Evolutionary conservation across 2,329 filamentous ascomycete species (phyloP).

Genomic region (Cordyceps javanica): DNA sequence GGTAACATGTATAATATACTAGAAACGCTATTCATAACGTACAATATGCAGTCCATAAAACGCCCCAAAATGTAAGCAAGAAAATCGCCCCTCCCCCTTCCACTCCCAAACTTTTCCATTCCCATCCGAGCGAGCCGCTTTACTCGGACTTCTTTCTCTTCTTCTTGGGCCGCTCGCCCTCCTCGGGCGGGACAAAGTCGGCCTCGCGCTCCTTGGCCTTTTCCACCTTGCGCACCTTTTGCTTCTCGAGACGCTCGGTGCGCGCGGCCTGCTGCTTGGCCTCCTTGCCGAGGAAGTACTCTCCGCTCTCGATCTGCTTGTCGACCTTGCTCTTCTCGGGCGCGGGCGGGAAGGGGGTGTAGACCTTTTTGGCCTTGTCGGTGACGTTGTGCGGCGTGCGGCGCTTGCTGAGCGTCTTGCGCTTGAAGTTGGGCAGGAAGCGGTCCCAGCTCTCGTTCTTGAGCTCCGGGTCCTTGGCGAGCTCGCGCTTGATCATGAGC

Average conservation of each 20-base stretch:
- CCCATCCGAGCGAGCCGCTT: not conserved
- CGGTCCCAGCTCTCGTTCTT: slow-evolving; percentile 89
- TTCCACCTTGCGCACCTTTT: slow-evolving; percentile 81
- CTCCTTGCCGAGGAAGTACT: slow-evolving; percentile 92
- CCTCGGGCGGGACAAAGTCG: slow-evolving; percentile 82
- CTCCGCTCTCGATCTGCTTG: slow-evolving; percentile 92
- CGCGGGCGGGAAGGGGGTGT: slow-evolving; percentile 94
- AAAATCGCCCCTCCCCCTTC: too few relatives aligned
- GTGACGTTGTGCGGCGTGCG: slow-evolving; percentile 76
- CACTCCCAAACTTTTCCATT: not conserved
- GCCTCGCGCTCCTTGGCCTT: slow-evolving; percentile 78
- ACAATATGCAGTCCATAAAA: slow-evolving; percentile 6
- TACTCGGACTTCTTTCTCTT: slow-evolving; percentile 46
- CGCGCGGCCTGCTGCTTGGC: slow-evolving; percentile 79
- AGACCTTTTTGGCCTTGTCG: slow-evolving; percentile 89
- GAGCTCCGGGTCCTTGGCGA: slow-evolving; percentile 82
- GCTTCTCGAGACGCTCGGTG: slow-evolving; percentile 76
- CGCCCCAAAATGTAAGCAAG: not conserved
- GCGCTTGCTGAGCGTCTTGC: slow-evolving; percentile 79
- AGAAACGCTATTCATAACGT: slow-evolving; percentile 9
- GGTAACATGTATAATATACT: not conserved
- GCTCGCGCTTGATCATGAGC: slow-evolving; percentile 87
- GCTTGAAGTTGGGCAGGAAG: slow-evolving; percentile 97
- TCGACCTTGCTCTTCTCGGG: slow-evolving; percentile 99
- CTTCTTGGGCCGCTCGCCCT: slow-evolving; percentile 61